Evolutionary conservation across 2,329 filamentous ascomycete genomes (phyloP).

Genomic region (Hypoxylon sp.): DNA sequence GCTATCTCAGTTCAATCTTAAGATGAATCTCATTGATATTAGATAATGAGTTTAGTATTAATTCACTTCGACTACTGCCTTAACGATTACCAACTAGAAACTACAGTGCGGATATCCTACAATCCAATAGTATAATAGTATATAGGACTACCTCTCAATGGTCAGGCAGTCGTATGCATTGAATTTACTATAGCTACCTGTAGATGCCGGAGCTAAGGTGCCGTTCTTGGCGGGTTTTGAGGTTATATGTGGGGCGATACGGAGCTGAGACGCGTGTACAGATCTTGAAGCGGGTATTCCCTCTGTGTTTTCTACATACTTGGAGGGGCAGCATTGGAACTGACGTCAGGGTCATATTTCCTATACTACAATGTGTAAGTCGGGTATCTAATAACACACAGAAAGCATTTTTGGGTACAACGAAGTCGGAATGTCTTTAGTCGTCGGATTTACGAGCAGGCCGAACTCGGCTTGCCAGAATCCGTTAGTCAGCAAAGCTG

Average conservation of each 20-base stretch:
- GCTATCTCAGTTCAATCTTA: too few species aligned
- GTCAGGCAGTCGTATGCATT: too few species aligned
- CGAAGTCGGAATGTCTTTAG: not conserved
- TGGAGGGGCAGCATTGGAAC: not conserved
- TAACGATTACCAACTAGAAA: too few species aligned
- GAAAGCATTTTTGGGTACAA: not conserved
- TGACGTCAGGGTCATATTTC: constrained; percentile 6
- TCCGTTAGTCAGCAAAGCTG: constrained; percentile 32
- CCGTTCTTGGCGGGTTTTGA: not conserved
- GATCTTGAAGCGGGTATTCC: not conserved
- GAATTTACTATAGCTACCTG: not conserved
- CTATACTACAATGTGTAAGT: not conserved
- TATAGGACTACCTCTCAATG: too few species aligned
- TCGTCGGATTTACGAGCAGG: constrained; percentile 11
- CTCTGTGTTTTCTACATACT: not conserved
- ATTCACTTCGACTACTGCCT: too few species aligned
- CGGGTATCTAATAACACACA: not conserved
- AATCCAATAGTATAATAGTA: too few species aligned
- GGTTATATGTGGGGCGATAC: constrained; percentile 2
- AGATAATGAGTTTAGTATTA: too few species aligned
- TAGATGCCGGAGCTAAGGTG: not conserved
- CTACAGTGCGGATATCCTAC: too few species aligned
- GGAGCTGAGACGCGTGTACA: constrained; percentile 5
- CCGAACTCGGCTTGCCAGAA: constrained; percentile 28
- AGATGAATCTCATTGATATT: too few species aligned